Conservation (phyloP, 176 grass and related monocot species). For the Elymus sibiricus region DNA sequence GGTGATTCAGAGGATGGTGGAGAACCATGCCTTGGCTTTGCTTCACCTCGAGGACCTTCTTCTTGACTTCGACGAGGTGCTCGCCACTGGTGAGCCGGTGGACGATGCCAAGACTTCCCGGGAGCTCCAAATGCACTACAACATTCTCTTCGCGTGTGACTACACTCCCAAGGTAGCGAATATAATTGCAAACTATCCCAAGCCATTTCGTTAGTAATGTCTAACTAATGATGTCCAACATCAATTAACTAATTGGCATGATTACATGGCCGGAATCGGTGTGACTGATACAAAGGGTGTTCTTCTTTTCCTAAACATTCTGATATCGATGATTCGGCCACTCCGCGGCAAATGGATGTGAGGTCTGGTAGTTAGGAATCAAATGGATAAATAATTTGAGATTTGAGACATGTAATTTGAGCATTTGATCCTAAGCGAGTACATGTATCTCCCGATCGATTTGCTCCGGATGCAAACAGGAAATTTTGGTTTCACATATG, state of each 20-base stretch:
- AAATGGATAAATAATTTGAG: not conserved
- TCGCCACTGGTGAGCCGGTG: not conserved
- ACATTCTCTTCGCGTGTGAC: not conserved
- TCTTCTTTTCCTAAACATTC: not conserved
- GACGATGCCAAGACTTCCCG: not conserved
- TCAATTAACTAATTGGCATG: not conserved
- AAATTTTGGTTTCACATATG: too few species aligned
- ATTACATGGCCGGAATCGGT: not conserved
- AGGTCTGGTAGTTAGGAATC: not conserved
- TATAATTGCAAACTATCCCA: too few species aligned
- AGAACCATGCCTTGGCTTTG: not conserved
- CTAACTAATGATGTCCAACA: not conserved
- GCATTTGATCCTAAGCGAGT: too few species aligned
- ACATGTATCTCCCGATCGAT: too few species aligned
- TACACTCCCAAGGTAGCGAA: not conserved
- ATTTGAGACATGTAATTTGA: not conserved
- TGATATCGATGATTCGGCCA: not conserved
- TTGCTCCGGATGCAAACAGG: too few species aligned
- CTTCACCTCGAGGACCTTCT: not conserved
- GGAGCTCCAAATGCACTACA: not conserved
- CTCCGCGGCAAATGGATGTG: not conserved
- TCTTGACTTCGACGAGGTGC: not conserved
- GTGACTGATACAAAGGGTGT: not conserved
- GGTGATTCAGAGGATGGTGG: not conserved
- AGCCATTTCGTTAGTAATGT: too few species aligned